Evolutionary conservation across 139 green algal genomes (phyloP), one percentile per base, ranked within the genome.

Genomic region (Coelastrella sp.): DNA sequence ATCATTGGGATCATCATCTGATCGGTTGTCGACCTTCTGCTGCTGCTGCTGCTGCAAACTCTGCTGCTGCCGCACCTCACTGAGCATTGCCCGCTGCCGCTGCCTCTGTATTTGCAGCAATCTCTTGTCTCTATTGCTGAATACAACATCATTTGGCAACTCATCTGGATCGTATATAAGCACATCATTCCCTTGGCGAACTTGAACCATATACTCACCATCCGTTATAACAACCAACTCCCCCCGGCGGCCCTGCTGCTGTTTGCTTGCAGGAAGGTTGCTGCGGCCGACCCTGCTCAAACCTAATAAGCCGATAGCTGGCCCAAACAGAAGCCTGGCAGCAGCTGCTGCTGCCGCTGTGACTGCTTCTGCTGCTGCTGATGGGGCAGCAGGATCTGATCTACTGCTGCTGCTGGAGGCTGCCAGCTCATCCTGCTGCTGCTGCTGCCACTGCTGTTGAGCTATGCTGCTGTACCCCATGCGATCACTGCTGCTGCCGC

Each of bases 161-260:
- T 90, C 85, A 60, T 90, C 85, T 3, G 73, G 22, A 32, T 90
- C 85, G 4, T 66, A 74, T 22, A 84, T 5, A 20, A 65, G 19
- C 20, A 90, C 74, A 17, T 83, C 17, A 0, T 58, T n/a, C 32
- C 74, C 85, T 56, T 80, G 8, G 17, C 65, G 8, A 13, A 87
- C 81, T 56, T 84, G 23, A 58, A 90, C 73, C 73, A 90, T 84
- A 58, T 32, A 61, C 74, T 90, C 85, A 22, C 47, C 74, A 59
- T 23, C 74, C 6, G 73, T 73, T 3, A 90, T 4, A 7, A 58
- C 22, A 19, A 90, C 73, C 85, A 90, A 13, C 22, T 74, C 16
- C 6, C 85, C 85, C 54, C 54, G 22, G 7, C 74, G 54, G 5
- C 73, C 73, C 5, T 59, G 17, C 11, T 23, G 20, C 14, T 64